These are phyloP conservation scores for Entrophospora sp. DNA, from an alignment of 192 early-diverging fungal genomes.

Conservation along the genomic window DNA sequence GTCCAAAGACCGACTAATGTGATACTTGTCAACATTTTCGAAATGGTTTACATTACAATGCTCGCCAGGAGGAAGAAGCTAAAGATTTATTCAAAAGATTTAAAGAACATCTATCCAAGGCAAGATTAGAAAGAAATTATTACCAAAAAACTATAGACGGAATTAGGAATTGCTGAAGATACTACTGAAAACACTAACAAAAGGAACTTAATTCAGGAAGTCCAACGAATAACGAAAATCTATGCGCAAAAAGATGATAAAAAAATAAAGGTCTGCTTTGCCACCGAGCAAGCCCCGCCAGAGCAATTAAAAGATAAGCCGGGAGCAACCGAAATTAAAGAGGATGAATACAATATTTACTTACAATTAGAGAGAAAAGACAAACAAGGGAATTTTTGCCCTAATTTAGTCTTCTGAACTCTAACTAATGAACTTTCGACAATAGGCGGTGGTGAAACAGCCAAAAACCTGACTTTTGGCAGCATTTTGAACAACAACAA, in stretches of 20 bases:
- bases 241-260: background rate
- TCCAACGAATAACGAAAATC: background rate
- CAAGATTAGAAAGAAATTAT: too few relatives aligned
- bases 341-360: background rate
- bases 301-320: background rate
- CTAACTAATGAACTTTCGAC: background rate
- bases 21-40: too few relatives aligned
- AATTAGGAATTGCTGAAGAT: constrained; percentile 9
- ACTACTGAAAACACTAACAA: too few relatives aligned
- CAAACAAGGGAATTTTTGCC: background rate
- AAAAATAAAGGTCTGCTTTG: background rate
- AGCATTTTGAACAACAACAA: background rate
- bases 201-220: background rate
- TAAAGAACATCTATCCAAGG: too few relatives aligned
- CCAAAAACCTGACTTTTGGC: background rate
- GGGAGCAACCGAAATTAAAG: background rate
- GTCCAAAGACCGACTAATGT: too few relatives aligned
- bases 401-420: constrained; percentile 1
- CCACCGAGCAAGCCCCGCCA: background rate
- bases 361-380: background rate
- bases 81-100: too few relatives aligned
- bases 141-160: background rate
- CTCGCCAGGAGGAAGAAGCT: too few relatives aligned
- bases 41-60: too few relatives aligned
- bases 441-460: background rate